A percentile compares a stretch with the other conserved stretches of the same genome.
These are phyloP conservation scores for Pestalotiopsis sp. DNA, from an alignment of 2,329 filamentous ascomycete genomes.

Conservation along the genomic window DNA sequence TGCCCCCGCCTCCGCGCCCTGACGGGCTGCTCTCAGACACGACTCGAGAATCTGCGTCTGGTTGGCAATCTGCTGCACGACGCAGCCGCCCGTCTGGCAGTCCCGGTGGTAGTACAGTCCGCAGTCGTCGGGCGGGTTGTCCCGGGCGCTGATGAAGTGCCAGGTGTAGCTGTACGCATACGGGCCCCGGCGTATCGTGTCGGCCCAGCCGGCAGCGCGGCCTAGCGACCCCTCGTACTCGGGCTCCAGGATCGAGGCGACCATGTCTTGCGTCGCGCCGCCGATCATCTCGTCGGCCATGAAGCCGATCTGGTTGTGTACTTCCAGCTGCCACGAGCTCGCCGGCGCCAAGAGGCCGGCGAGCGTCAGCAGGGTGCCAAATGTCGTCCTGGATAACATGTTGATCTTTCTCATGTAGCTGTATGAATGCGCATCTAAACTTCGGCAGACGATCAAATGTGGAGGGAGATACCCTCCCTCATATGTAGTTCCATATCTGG, in stretches of 20 bases:
- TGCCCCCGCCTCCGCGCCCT: background rate
- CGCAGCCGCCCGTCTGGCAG: background rate
- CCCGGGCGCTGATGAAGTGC: constrained; percentile 1
- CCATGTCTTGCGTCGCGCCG: background rate
- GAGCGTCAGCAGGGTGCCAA: background rate
- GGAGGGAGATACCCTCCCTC: background rate
- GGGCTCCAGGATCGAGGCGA: background rate
- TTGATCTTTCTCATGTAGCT: background rate
- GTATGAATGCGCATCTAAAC: background rate
- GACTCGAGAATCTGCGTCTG: constrained; percentile 1
- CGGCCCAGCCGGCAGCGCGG: background rate
- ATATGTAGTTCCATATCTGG: background rate
- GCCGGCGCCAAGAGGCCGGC: background rate
- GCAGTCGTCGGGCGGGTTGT: constrained; percentile 3
- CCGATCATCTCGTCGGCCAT: constrained; percentile 5
- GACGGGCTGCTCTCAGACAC: background rate
- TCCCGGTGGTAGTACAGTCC: constrained; percentile 2
- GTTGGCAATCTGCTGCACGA: constrained; percentile 1
- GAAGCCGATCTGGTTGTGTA: constrained; percentile 5
- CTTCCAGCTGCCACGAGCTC: background rate
- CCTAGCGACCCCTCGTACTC: background rate
- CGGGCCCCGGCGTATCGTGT: background rate
- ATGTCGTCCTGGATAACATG: background rate
- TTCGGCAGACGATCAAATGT: background rate
- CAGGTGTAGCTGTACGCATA: background rate